Evolutionary conservation across 225 moss, liverwort and hornwort genomes (phyloP).

Genomic region (Marchantia paleacea): DNA sequence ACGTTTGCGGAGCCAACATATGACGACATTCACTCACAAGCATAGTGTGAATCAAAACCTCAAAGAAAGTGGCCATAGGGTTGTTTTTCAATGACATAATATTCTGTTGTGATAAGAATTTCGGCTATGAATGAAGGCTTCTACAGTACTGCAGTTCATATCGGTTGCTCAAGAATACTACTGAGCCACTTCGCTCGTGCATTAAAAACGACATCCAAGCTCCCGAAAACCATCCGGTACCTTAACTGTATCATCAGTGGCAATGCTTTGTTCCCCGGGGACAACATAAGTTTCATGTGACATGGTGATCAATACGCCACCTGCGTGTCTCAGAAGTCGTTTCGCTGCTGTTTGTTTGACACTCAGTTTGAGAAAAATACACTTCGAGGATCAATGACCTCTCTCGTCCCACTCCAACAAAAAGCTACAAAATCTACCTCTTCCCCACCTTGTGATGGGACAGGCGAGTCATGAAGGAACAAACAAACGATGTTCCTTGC

Average conservation of each 20-base stretch:
- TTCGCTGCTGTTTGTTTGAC: background rate
- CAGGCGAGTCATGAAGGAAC: background rate
- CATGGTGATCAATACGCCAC: background rate
- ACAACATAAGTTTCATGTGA: background rate
- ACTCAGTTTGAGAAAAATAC: background rate
- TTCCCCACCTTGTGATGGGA: background rate
- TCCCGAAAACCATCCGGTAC: background rate
- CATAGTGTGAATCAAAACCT: background rate
- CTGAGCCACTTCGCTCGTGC: too few relatives aligned
- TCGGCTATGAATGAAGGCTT: too few relatives aligned
- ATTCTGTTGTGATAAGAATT: too few relatives aligned
- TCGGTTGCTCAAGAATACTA: too few relatives aligned
- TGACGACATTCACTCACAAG: background rate
- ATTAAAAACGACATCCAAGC: too few relatives aligned
- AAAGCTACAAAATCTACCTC: background rate
- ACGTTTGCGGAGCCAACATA: background rate
- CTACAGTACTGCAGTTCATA: too few relatives aligned
- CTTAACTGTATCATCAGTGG: background rate
- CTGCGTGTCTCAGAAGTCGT: background rate
- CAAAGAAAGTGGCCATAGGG: too few relatives aligned
- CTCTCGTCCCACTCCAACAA: too few relatives aligned
- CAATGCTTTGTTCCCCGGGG: background rate
- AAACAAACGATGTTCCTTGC: background rate
- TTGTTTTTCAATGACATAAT: too few relatives aligned
- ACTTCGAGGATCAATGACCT: background rate